These are phyloP conservation scores for Citrus cavaleriei DNA, from an alignment of 345 rosid genomes.

Conservation along the genomic window DNA sequence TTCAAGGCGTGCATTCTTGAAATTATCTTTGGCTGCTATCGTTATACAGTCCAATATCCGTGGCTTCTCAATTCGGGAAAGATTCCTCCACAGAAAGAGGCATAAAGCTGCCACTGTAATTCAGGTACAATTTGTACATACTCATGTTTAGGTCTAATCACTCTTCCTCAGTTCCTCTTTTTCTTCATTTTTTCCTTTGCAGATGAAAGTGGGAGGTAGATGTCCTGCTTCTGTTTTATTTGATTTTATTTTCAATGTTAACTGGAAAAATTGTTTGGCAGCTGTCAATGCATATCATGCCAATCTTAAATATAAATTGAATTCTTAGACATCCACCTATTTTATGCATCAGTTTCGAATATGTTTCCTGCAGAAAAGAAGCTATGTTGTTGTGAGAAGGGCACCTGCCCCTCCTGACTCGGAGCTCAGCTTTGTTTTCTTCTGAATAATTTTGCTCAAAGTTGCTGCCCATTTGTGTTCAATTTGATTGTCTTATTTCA, in stretches of 20 bases:
- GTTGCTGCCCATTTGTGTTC: too few relatives aligned
- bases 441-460: too few relatives aligned
- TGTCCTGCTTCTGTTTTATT: neutral
- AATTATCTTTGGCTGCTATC: conserved; percentile 49
- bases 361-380: too few relatives aligned
- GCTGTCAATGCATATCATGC: neutral
- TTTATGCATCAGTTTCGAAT: too few relatives aligned
- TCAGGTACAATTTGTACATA: conserved; percentile 47
- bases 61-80: conserved; percentile 57
- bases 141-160: neutral
- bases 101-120: conserved; percentile 66
- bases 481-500: too few relatives aligned
- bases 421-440: too few relatives aligned
- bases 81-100: conserved; percentile 51
- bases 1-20: conserved; percentile 42
- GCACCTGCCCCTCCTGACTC: too few relatives aligned
- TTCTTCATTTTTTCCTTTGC: neutral
- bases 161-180: neutral
- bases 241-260: neutral
- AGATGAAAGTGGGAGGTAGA: neutral
- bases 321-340: neutral
- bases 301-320: neutral
- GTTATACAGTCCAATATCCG: conserved; percentile 64
- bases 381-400: too few relatives aligned
- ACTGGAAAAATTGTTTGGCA: neutral